Evolutionary conservation across 306 rosid genomes (phyloP).

Genomic region (Dalbergia oliveri): DNA sequence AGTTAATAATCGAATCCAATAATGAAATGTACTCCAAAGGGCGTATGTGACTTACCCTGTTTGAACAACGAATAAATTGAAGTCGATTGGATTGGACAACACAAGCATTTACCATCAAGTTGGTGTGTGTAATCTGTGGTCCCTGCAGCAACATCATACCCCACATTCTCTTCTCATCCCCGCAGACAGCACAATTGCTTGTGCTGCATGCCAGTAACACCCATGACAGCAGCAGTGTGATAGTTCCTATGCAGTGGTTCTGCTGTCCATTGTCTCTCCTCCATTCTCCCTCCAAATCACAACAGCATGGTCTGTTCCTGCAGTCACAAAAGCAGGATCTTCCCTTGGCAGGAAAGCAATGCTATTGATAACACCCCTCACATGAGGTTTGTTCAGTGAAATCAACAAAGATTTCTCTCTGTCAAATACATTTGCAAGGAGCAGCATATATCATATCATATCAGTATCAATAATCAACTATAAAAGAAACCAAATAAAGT

Average conservation of each 20-base stretch:
- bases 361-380: constrained; percentile 75
- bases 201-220: constrained; percentile 79
- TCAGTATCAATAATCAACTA: not conserved
- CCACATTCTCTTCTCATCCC: constrained; percentile 82
- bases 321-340: constrained; percentile 68
- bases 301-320: constrained; percentile 85
- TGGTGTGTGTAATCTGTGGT: constrained; percentile 70
- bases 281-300: constrained; percentile 70
- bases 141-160: constrained; percentile 63
- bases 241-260: constrained; percentile 62
- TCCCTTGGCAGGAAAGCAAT: constrained; percentile 80
- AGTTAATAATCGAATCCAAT: not conserved
- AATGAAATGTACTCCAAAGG: not conserved
- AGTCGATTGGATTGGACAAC: constrained; percentile 87
- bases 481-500: constrained; percentile 6
- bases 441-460: constrained; percentile 9
- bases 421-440: constrained; percentile 52
- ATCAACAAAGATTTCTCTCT: constrained; percentile 58
- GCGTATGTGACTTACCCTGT: constrained; percentile 61
- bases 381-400: constrained; percentile 85
- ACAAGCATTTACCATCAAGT: constrained; percentile 86
- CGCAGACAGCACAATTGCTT: constrained; percentile 73
- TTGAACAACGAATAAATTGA: constrained; percentile 91
- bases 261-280: constrained; percentile 69
- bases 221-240: constrained; percentile 94